Base-by-base conservation (phyloP, 106 monocot genomes). In the Dendrobium chrysotoxum region DNA sequence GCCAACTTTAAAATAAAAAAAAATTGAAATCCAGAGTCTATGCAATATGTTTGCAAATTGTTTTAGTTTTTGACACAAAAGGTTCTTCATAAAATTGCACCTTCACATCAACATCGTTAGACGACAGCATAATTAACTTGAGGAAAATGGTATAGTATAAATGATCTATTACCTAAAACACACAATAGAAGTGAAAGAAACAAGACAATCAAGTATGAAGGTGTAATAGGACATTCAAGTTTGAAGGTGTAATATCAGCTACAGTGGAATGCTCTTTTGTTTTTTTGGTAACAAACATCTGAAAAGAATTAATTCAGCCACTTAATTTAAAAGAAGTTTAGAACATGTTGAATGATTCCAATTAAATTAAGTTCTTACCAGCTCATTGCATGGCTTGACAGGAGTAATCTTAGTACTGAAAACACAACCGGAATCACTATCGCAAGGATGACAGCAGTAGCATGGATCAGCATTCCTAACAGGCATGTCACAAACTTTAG, bases 311-410 rank as follows among this genome's bases (percentile, higher is more conserved):
- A 70, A 70, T 28, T 70, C 15, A 23, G 17, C 13, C 74, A 23
- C 8, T 71, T 1, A 31, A 71, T 16, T 42, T 21, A 74, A 41
- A 42, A 46, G 4, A 46, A 76, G 13, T 9, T 46, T 20, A 26
- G 47, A 44, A 28, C 18, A 79, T 20, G 47, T 47, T 26, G 11
- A 67, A 80, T 47, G 21, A 80, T 15, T 70, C 4, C 40, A 61
- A 40, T 65, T 83, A 53, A 31, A 73, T 40, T 15, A 78, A 84
- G 28, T 44, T 53, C 83, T 40, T 90, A 99, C 99, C 99, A 99
- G 86, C 80, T 88, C 99, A 99, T 99, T 77, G 95, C 91, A 88
- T 91, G 74, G 77, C 84, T 88, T 76, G 95, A 92, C 81, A 95
- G 86, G 82, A 91, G 73, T 75, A 99, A 87, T 83, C 99, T 88